Evolutionary conservation across 169 alveolate genomes (phyloP).

Genomic region (Plasmodium coatneyi): DNA sequence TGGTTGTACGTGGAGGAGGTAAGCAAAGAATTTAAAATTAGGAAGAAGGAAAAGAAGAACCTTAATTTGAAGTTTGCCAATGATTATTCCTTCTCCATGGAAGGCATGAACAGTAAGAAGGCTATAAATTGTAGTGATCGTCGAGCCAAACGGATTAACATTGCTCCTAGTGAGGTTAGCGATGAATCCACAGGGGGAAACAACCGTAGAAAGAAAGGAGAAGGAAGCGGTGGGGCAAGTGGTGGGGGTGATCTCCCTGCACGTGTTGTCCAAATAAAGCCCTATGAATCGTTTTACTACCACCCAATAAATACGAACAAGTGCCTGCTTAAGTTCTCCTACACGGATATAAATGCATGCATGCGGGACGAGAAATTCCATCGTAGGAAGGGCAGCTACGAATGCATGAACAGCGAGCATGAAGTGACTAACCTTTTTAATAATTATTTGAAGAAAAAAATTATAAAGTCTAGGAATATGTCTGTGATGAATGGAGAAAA

Average conservation of each 20-base stretch:
- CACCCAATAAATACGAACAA: constrained; percentile 53
- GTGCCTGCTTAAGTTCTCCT: constrained; percentile 24
- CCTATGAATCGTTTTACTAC: constrained; percentile 54
- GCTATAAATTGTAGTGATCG: not conserved
- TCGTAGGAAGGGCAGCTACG: not conserved
- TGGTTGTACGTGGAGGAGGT: constrained; percentile 44
- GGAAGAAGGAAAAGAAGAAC: constrained; percentile 43
- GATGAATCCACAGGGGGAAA: not conserved
- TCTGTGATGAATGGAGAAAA: constrained; percentile 32
- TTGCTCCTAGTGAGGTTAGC: not conserved
- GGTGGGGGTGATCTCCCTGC: not conserved
- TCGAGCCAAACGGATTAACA: not conserved
- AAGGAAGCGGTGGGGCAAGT: not conserved
- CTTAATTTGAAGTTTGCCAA: not conserved
- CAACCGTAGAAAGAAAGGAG: not conserved
- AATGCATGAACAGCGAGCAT: constrained; percentile 7
- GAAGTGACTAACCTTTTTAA: constrained; percentile 12
- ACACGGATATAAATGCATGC: constrained; percentile 15
- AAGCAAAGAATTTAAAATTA: constrained; percentile 44
- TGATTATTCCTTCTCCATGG: constrained; percentile 24
- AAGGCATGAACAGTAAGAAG: not conserved
- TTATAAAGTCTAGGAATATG: constrained; percentile 18
- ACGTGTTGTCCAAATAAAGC: constrained; percentile 15
- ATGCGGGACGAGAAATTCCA: constrained; percentile 7
- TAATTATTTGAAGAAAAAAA: constrained; percentile 51